phyloP scores from a whole-genome alignment of 305 asterid species.

The Fraxinus nigra region DNA sequence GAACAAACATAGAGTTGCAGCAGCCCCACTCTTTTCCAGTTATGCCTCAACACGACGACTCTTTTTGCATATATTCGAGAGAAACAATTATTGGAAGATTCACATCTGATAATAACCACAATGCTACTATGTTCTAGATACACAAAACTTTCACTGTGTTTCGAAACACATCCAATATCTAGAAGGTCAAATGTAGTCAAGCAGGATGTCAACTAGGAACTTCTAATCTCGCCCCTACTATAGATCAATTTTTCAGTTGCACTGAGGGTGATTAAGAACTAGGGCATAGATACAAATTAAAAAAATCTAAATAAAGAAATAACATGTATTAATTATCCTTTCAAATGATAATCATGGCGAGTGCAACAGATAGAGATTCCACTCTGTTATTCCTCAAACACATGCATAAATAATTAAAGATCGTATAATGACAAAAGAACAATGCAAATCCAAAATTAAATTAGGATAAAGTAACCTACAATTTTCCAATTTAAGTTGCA shows the following conservation, averaged over 20 bases:
- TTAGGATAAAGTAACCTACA: neutral
- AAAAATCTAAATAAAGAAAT: neutral
- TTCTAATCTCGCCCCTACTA: neutral
- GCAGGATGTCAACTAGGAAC: neutral
- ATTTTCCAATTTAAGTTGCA: neutral
- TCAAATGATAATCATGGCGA: neutral
- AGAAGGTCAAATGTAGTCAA: neutral
- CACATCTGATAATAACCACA: neutral
- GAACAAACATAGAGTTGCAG: neutral
- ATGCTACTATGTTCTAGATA: neutral
- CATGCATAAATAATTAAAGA: neutral
- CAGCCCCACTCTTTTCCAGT: neutral
- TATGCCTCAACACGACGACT: neutral
- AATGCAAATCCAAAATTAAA: neutral
- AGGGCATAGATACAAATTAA: neutral
- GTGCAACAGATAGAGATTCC: neutral
- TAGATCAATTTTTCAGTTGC: neutral
- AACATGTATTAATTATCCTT: neutral
- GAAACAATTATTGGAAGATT: neutral
- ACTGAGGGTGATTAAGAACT: neutral
- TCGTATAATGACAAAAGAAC: slow-evolving; percentile 1
- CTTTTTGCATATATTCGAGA: neutral
- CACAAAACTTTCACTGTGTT: neutral
- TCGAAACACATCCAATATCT: neutral
- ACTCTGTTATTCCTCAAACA: neutral